Base-by-base conservation (phyloP, 116 monocot genomes). In the Posidonia oceanica region DNA sequence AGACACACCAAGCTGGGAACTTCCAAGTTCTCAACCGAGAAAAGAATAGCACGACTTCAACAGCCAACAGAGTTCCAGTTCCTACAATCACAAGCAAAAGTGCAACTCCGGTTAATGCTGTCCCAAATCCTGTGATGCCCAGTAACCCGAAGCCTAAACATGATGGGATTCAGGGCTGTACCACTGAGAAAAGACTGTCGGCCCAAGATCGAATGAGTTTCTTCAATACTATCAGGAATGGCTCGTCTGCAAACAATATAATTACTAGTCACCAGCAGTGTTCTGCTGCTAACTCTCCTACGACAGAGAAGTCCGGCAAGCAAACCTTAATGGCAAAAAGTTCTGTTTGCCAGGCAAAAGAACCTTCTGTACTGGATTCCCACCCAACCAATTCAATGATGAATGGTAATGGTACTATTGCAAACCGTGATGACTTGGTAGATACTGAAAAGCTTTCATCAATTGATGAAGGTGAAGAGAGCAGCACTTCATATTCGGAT, bases 1-100 rank as follows among this genome's bases (percentile, higher is more conserved):
- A 78, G 72, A 65, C 61, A 75, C 67, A 77, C 41, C 82, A 77
- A 59, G 58, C 52, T 68, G 77, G 84, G 40, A 88, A 84, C 61
- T 74, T 82, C 68, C 82, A 82, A 58, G 84, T 88, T 2, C 77
- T 88, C 13, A 84, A 82, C 55, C 71, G 78, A 37, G 87, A 87
- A 41, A 87, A 60, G 39, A 80, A 73, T 73, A 75, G 81, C 20
- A 23, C 55, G 7, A 75, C 72, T 66, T 65, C 79, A 57, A 77
- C 59, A 15, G 70, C 52, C 14, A 81, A 76, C 14, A 77, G 72
- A 75, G 67, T 53, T 57, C 65, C 14, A n/a, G 72, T 18, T 59
- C 73, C 63, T 21, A 59, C 13, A 4, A 78, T 23, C 55, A 36
- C 48, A 56, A 51, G 22, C 42, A 79, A 73, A 55, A 56, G n/a